phyloP scores from a whole-genome alignment of 768 basidiomycete genomes.

The Daedaleopsis nitida region DNA sequence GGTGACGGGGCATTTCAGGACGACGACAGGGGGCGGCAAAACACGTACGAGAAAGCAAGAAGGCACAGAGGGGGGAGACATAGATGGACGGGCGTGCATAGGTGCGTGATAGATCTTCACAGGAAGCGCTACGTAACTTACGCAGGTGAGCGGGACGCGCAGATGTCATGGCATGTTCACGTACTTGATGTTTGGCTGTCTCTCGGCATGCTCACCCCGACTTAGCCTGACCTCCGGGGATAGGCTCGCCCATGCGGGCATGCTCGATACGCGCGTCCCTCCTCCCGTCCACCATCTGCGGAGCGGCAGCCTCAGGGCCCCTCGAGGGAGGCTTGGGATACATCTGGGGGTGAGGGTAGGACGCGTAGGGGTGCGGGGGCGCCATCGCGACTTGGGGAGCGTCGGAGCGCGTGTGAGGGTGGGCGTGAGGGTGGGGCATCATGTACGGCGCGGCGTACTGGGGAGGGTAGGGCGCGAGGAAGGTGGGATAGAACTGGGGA shows the following conservation, averaged over 20 bases:
- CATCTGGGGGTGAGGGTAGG: slow-evolving; percentile 39
- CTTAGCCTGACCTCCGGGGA: slow-evolving; percentile 10
- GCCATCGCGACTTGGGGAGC: slow-evolving; percentile 10
- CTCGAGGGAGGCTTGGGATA: slow-evolving; percentile 43
- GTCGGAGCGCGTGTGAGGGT: slow-evolving; percentile 18
- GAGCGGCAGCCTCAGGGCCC: slow-evolving; percentile 26
- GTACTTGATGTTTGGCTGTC: neutral
- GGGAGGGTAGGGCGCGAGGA: slow-evolving; percentile 41
- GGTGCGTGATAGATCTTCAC: slow-evolving; percentile 1
- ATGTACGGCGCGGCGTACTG: slow-evolving; percentile 51
- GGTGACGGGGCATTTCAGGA: neutral
- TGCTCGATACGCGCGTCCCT: slow-evolving; percentile 17
- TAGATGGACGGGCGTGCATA: slow-evolving; percentile 1
- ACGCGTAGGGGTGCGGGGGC: slow-evolving; percentile 35
- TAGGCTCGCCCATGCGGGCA: slow-evolving; percentile 4
- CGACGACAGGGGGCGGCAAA: neutral
- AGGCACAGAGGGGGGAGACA: neutral
- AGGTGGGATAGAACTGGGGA: slow-evolving; percentile 49
- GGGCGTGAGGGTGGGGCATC: slow-evolving; percentile 34
- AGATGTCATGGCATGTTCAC: neutral
- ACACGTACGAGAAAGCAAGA: slow-evolving; percentile 5
- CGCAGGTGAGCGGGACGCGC: neutral
- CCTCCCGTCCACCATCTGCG: slow-evolving; percentile 18
- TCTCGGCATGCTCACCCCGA: neutral
- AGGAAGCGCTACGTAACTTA: neutral